Percentiles rank a stretch among this genome's conserved stretches.
These are phyloP conservation scores for Vachellia collinsii DNA, from an alignment of 306 rosid genomes.

Conservation along the genomic window DNA sequence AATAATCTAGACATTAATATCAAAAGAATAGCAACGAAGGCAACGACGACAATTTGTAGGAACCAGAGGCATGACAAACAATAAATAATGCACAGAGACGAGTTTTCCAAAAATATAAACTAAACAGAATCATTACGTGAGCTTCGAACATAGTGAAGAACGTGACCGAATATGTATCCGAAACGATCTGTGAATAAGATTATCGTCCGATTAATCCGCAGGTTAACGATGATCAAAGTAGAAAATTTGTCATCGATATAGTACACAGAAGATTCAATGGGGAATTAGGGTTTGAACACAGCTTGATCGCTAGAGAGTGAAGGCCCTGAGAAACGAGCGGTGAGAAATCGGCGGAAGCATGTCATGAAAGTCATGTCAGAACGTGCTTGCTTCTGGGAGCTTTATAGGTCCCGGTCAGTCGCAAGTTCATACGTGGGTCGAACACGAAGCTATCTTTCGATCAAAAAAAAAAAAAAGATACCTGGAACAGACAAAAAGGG, in stretches of 20 bases:
- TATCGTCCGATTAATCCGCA: constrained; percentile 36
- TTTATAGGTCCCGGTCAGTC: constrained; percentile 44
- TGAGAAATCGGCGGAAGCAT: constrained; percentile 1
- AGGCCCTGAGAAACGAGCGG: constrained; percentile 27
- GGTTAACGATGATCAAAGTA: constrained; percentile 37
- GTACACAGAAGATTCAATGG: neutral
- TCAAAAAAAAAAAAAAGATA: no score
- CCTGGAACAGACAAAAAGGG: constrained; percentile 36
- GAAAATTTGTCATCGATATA: constrained; percentile 29
- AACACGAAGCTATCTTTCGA: constrained; percentile 7
- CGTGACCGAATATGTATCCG: constrained; percentile 33
- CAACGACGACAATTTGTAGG: neutral
- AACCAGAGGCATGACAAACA: neutral
- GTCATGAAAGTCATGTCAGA: neutral
- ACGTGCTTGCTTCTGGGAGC: neutral
- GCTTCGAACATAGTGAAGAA: constrained; percentile 89
- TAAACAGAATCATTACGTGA: constrained; percentile 62
- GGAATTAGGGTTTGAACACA: constrained; percentile 43
- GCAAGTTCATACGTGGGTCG: constrained; percentile 33
- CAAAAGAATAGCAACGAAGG: neutral
- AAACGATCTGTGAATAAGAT: constrained; percentile 28
- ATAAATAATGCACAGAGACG: neutral
- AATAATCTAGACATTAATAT: neutral
- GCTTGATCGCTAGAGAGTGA: neutral
- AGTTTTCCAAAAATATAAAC: neutral